These are phyloP conservation scores for Podospora anserina DNA, from an alignment of 495 filamentous ascomycete species.

Conservation along the genomic window DNA sequence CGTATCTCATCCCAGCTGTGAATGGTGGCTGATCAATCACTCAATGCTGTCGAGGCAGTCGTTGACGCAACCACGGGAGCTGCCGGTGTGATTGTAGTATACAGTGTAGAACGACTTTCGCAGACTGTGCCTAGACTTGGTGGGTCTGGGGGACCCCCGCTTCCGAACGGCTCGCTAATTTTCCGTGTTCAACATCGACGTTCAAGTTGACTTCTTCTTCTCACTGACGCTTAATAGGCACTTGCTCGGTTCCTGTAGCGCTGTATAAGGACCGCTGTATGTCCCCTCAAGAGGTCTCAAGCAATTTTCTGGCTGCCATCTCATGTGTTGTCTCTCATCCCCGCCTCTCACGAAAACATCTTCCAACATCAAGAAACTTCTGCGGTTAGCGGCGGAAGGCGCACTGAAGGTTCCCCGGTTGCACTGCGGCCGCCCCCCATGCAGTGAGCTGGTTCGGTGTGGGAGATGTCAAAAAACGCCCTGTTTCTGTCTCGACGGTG, in stretches of 20 bases:
- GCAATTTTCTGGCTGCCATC: too few species aligned
- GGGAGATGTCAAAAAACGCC: neutral
- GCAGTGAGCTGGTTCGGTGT: neutral
- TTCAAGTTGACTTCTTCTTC: neutral
- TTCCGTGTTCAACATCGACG: neutral
- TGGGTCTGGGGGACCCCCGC: neutral
- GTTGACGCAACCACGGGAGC: conserved; percentile 15
- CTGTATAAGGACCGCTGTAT: too few species aligned
- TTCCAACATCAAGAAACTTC: neutral
- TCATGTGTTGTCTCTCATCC: neutral
- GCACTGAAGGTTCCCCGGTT: conserved; percentile 5
- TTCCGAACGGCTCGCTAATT: neutral
- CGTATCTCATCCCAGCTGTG: neutral
- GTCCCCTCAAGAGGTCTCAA: too few species aligned
- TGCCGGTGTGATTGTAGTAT: conserved; percentile 5
- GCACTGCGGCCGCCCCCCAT: neutral
- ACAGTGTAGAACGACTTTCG: neutral
- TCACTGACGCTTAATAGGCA: too few species aligned
- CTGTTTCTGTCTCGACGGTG: neutral
- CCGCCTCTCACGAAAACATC: neutral
- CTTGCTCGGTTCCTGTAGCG: too few species aligned
- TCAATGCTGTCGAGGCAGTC: neutral
- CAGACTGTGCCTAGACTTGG: neutral
- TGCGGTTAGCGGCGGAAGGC: conserved; percentile 9
- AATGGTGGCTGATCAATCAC: neutral